Conservation (phyloP, 78 protist species). For the Protostelium mycophagum region DNA sequence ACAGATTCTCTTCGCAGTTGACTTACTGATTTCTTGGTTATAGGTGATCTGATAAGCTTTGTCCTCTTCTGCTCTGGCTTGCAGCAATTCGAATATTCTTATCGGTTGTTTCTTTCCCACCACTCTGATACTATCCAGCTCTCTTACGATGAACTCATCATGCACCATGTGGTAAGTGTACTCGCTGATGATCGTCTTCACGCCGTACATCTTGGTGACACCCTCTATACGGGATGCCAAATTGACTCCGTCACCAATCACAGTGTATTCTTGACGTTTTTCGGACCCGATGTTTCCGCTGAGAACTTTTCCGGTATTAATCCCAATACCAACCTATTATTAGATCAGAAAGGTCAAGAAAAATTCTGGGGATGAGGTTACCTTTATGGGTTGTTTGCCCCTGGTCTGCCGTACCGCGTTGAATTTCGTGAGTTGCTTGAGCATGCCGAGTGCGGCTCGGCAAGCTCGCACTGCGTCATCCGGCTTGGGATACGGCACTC, state of each 20-base stretch:
- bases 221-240: slow-evolving; percentile 58
- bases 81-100: background rate
- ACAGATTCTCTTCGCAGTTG: no score
- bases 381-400: background rate
- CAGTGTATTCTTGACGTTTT: slow-evolving; percentile 60
- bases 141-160: slow-evolving; percentile 41
- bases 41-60: background rate
- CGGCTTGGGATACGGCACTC: slow-evolving; percentile 40
- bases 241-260: slow-evolving; percentile 59
- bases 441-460: slow-evolving; percentile 54
- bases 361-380: no score
- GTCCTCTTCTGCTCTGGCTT: background rate
- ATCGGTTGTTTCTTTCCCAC: slow-evolving; percentile 18
- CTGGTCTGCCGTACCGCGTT: background rate
- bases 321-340: slow-evolving; percentile 48
- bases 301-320: slow-evolving; percentile 59
- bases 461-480: slow-evolving; percentile 34
- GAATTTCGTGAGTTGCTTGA: slow-evolving; percentile 16
- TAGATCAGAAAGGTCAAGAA: background rate
- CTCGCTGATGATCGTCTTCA: slow-evolving; percentile 39
- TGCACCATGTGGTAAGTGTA: slow-evolving; percentile 29
- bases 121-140: slow-evolving; percentile 29
- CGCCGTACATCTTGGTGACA: slow-evolving; percentile 49
- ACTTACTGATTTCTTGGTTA: background rate
- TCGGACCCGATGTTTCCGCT: slow-evolving; percentile 62